phyloP scores from a whole-genome alignment of 495 filamentous ascomycete genomes.

The Podospora comata region DNA sequence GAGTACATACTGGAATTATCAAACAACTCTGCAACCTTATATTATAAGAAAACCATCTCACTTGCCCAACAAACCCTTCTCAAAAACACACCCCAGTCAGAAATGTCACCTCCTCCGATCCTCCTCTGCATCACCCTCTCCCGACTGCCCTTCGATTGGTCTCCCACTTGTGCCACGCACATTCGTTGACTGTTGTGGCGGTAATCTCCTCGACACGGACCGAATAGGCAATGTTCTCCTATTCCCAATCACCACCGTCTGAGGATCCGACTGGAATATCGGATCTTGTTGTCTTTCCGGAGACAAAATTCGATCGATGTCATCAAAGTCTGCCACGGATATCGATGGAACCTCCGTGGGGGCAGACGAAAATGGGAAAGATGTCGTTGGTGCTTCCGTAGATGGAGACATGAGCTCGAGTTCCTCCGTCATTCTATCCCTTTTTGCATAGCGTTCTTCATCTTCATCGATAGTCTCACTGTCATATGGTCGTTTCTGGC shows the following conservation, averaged over 20 bases:
- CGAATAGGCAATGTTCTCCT: constrained; percentile 1
- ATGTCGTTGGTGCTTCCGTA: not conserved
- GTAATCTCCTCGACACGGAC: not conserved
- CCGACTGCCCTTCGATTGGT: not conserved
- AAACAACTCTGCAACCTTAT: not conserved
- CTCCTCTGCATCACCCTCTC: not conserved
- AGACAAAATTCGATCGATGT: not conserved
- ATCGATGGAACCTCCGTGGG: not conserved
- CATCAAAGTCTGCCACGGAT: not conserved
- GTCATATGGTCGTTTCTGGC: not conserved
- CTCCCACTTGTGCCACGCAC: not conserved
- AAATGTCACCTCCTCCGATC: not conserved
- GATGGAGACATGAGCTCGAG: not conserved
- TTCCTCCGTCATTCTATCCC: not conserved
- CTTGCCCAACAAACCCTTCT: not conserved
- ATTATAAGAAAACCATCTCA: too few species aligned
- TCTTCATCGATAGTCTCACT: not conserved
- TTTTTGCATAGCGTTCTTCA: not conserved
- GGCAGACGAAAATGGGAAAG: not conserved
- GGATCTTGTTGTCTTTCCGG: not conserved
- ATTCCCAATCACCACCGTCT: not conserved
- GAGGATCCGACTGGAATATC: not conserved
- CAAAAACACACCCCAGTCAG: too few species aligned
- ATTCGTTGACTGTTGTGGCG: not conserved
- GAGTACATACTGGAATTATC: not conserved